Conservation (phyloP, 108 stramenopile species). For the Asterionellopsis glacialis region DNA sequence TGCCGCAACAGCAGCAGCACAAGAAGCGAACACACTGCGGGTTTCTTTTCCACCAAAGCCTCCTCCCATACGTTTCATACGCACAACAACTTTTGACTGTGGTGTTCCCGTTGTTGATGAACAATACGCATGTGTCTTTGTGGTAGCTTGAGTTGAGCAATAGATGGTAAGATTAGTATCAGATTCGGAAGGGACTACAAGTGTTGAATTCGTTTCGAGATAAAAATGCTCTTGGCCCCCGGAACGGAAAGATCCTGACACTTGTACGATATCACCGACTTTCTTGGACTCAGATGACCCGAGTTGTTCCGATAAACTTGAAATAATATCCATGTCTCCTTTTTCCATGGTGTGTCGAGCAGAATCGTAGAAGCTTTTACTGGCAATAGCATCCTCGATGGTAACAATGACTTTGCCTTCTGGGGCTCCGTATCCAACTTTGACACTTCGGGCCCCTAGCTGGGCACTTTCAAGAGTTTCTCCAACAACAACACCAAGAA, state of each 20-base stretch:
- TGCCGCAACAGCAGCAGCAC: constrained; percentile 86
- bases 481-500: constrained; percentile 80
- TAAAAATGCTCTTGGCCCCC: constrained; percentile 97
- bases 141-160: constrained; percentile 87
- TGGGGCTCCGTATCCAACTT: constrained; percentile 64
- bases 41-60: constrained; percentile 95
- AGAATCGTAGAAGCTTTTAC: constrained; percentile 65
- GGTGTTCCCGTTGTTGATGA: constrained; percentile 79
- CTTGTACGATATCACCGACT: constrained; percentile 53
- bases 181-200: constrained; percentile 85
- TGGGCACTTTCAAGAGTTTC: constrained; percentile 76
- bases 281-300: constrained; percentile 15
- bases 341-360: constrained; percentile 61
- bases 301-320: constrained; percentile 15
- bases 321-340: constrained; percentile 49
- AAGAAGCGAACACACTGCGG: constrained; percentile 80
- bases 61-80: constrained; percentile 92
- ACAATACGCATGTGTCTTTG: constrained; percentile 86
- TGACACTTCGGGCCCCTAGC: constrained; percentile 66
- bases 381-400: constrained; percentile 85
- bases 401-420: constrained; percentile 59
- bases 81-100: constrained; percentile 80
- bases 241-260: constrained; percentile 66
- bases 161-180: constrained; percentile 79
- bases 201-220: constrained; percentile 88